Evolutionary conservation across 139 green algal species (phyloP), one percentile per base, ranked within the genome.

Genomic region (Axilococcus clingmanii): DNA sequence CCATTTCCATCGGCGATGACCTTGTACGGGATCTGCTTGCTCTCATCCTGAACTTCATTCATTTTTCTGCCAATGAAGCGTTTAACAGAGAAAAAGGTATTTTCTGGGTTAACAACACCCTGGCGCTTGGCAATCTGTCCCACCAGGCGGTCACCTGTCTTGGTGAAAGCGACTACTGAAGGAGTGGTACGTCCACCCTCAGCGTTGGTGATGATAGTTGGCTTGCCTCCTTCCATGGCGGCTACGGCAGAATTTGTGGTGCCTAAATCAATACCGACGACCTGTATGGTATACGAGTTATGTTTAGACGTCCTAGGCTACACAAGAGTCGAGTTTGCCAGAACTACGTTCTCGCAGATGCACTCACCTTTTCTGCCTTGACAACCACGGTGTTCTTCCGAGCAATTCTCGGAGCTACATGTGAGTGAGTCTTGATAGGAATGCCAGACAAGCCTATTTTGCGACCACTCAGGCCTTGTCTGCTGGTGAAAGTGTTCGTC

Each of bases 81-180:
- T 84, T 99, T 99, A 7, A 99, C 93, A 24, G 81, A 94, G 74
- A 92, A 96, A 69, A 99, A 97, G 27, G 93, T 99, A 77, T 98
- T 98, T 66, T 96, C 85, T 2, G 93, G 90, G 77, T 99, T 99
- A 5, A 97, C 89, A 37, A 97, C 89, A 3, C 76, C 92, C 74
- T 99, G 92, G 23, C 91, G 81, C 81, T 99, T 99, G 47, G 92
- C 92, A 36, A 97, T 97, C 84, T 97, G 87, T n/a, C 91, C 91
- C 16, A 98, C 89, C 7, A 98, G 80, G 7, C 86, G 76, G 58
- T 98, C 93, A 2, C 91, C 91, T 71, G 96, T 95, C 30, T 96
- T 78, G 11, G 79, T 97, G 76, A 97, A 99, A 4, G 93, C 93
- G 7, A 98, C 82, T 7, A 98, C 77, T 4, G 92, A 98, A 11